Percentiles rank a stretch among this genome's conserved stretches.
These are phyloP conservation scores for Salix dunnii DNA, from an alignment of 345 rosid genomes.

Conservation along the genomic window DNA sequence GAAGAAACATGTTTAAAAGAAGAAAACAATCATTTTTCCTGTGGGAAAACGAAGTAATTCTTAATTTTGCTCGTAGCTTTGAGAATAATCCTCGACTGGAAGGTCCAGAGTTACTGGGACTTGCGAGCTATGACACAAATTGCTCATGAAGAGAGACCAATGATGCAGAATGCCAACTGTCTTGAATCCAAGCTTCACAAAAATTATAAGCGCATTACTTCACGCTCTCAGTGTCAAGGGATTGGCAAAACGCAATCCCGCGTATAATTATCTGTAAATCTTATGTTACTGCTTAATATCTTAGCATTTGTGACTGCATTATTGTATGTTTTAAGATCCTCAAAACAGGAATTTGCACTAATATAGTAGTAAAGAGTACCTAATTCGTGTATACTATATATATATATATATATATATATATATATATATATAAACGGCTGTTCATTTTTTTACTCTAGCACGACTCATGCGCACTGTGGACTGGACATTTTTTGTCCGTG, in stretches of 20 bases:
- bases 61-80: constrained; percentile 45
- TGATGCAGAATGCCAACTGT: constrained; percentile 1
- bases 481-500: no score
- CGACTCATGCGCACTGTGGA: no score
- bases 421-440: no score
- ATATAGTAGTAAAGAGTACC: constrained; percentile 11
- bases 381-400: no score
- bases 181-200: constrained; percentile 5
- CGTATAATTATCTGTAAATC: constrained; percentile 32
- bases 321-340: constrained; percentile 21
- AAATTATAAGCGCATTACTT: constrained; percentile 17
- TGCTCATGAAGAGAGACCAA: constrained; percentile 46
- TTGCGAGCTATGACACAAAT: constrained; percentile 83
- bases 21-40: not conserved
- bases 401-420: no score
- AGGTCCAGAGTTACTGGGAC: constrained; percentile 90
- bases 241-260: constrained; percentile 22
- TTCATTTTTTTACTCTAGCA: no score
- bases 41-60: not conserved
- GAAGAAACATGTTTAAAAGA: not conserved
- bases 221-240: constrained; percentile 24
- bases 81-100: constrained; percentile 86
- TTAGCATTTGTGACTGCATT: constrained; percentile 12
- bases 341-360: constrained; percentile 17
- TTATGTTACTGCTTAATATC: constrained; percentile 1